Conservation (phyloP, 176 grass and related monocot species). For the Poa pratensis region DNA sequence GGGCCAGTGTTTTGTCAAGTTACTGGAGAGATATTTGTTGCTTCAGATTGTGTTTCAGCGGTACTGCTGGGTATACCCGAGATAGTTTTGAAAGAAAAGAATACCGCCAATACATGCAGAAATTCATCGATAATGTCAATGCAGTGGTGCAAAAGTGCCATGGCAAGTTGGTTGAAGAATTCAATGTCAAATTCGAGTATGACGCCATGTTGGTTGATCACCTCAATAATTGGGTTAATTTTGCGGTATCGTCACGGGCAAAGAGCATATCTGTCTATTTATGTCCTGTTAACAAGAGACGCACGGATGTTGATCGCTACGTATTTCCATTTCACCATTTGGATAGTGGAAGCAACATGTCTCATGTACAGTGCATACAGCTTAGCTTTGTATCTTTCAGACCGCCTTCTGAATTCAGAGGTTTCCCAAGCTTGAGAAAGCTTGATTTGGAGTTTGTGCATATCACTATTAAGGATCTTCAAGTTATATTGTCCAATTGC, state of each 20-base stretch:
- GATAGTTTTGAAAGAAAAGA: not conserved
- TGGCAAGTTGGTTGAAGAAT: not conserved
- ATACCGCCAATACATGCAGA: no score
- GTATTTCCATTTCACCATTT: constrained; percentile 9
- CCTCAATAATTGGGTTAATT: constrained; percentile 18
- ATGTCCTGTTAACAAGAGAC: not conserved
- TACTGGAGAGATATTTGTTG: not conserved
- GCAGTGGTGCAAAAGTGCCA: not conserved
- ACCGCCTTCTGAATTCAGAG: constrained; percentile 11
- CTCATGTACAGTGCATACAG: not conserved
- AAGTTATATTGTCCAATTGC: constrained; percentile 2
- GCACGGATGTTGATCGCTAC: not conserved
- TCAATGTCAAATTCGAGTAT: not conserved
- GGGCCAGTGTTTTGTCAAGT: not conserved
- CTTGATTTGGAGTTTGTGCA: not conserved
- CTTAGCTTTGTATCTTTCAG: constrained; percentile 17
- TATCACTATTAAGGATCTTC: not conserved
- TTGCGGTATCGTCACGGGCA: not conserved
- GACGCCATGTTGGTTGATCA: not conserved
- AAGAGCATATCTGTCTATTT: not conserved
- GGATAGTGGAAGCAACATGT: not conserved
- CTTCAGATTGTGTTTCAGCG: not conserved
- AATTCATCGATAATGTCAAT: not conserved
- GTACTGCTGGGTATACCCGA: not conserved
- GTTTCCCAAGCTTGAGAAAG: constrained; percentile 21